A percentile compares a stretch with the other conserved stretches of the same genome.
Conservation (phyloP, 2,329 filamentous ascomycete genomes). For the Cercospora sp. region DNA sequence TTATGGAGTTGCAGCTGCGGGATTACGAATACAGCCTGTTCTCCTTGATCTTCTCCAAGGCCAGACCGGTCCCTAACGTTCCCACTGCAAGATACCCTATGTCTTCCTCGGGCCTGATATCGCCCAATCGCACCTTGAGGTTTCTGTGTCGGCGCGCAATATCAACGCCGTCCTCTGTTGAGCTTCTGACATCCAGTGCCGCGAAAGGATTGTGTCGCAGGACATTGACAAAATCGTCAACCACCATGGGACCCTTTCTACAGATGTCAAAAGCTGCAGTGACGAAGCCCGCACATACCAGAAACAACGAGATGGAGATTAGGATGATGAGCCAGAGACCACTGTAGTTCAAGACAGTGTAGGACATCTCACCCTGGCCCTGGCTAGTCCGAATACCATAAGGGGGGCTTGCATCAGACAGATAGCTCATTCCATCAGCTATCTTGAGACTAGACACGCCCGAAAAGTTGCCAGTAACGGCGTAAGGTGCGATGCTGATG, state of each 20-base stretch:
- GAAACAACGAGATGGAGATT: fast-evolving
- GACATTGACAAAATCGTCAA: not conserved
- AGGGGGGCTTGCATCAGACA: too few relatives aligned
- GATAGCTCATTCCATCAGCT: too few relatives aligned
- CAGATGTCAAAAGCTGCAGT: not conserved
- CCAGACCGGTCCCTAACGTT: not conserved
- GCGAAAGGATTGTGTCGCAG: not conserved
- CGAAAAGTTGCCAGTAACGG: too few relatives aligned
- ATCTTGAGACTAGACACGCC: too few relatives aligned
- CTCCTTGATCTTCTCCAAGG: not conserved
- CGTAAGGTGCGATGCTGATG: too few relatives aligned
- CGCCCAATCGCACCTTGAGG: not conserved
- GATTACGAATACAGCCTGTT: not conserved
- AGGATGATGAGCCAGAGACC: not conserved
- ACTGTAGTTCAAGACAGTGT: too few relatives aligned
- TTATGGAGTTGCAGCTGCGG: not conserved
- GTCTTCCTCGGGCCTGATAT: not conserved
- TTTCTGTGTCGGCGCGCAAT: not conserved
- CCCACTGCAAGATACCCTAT: not conserved
- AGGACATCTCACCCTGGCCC: too few relatives aligned
- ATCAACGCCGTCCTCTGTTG: not conserved
- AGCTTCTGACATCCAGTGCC: not conserved
- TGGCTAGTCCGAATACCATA: too few relatives aligned
- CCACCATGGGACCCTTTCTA: not conserved
- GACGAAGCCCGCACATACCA: not conserved